Conservation (phyloP, 768 basidiomycete species). For the Psilocybe cubensis region DNA sequence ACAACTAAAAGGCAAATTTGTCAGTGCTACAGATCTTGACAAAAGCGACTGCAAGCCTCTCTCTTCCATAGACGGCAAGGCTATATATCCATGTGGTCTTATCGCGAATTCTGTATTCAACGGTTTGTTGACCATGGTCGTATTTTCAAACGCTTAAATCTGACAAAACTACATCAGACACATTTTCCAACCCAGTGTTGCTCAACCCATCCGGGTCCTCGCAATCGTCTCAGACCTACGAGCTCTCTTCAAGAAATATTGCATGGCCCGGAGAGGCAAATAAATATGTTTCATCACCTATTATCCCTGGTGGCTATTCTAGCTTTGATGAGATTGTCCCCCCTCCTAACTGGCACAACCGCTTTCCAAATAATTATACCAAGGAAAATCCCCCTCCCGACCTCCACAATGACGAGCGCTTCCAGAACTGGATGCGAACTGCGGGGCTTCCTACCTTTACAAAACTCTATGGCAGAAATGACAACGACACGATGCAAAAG, state of each 20-base stretch:
- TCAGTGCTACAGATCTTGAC: constrained; percentile 51
- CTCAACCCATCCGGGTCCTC: constrained; percentile 53
- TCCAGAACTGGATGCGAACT: constrained; percentile 99
- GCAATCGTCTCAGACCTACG: constrained; percentile 56
- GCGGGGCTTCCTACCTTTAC: constrained; percentile 96
- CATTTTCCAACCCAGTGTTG: constrained; percentile 67
- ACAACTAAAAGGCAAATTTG: constrained; percentile 80
- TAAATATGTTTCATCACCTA: constrained; percentile 76
- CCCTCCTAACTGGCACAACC: constrained; percentile 88
- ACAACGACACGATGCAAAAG: constrained; percentile 66
- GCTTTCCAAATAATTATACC: constrained; percentile 79
- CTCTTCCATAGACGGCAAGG: constrained; percentile 53
- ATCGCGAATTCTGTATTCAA: constrained; percentile 98
- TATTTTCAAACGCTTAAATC: not conserved
- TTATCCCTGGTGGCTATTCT: constrained; percentile 49
- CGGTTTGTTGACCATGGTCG: constrained; percentile 50
- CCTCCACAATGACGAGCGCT: constrained; percentile 80
- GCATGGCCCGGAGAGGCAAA: constrained; percentile 96
- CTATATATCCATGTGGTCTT: constrained; percentile 93
- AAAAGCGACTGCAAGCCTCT: constrained; percentile 90
- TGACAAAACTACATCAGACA: constrained; percentile 54
- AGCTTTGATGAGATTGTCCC: constrained; percentile 74
- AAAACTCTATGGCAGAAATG: constrained; percentile 93
- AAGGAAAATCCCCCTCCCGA: constrained; percentile 68
- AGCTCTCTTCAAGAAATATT: constrained; percentile 78